Conservation (phyloP, 495 filamentous ascomycete genomes). For the Chaetomidium leptoderma region DNA sequence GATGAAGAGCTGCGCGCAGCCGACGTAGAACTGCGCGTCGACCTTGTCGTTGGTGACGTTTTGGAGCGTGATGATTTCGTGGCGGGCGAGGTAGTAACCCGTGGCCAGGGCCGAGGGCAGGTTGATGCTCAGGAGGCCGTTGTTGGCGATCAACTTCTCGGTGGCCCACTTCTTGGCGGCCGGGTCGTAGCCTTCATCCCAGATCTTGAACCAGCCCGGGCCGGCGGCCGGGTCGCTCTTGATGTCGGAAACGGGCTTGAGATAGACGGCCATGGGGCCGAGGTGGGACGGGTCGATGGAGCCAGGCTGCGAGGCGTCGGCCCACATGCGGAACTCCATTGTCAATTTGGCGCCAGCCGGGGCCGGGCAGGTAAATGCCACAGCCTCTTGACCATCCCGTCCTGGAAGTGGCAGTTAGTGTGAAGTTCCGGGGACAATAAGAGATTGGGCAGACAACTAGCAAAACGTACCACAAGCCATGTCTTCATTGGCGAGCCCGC, state of each 20-base stretch:
- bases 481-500: constrained; percentile 46
- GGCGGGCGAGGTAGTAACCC: constrained; percentile 65
- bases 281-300: constrained; percentile 60
- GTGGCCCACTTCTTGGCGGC: constrained; percentile 58
- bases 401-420: constrained; percentile 38
- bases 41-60: constrained; percentile 47
- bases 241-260: constrained; percentile 56
- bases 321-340: constrained; percentile 59
- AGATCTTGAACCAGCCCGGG: constrained; percentile 79
- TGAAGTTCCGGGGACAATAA: too few relatives aligned
- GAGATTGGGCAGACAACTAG: too few relatives aligned
- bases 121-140: constrained; percentile 56
- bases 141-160: constrained; percentile 58
- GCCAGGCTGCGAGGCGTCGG: constrained; percentile 52
- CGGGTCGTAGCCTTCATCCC: constrained; percentile 58
- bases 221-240: constrained; percentile 45
- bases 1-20: constrained; percentile 68
- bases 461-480: constrained; percentile 69
- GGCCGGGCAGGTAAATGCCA: constrained; percentile 55
- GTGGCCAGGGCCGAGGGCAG: constrained; percentile 57
- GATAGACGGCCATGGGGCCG: constrained; percentile 68
- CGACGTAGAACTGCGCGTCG: constrained; percentile 63
- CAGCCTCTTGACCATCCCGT: constrained; percentile 51
- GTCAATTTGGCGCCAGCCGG: constrained; percentile 52
- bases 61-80: constrained; percentile 67